Evolutionary conservation across 768 basidiomycete genomes (phyloP), one percentile per base, ranked within the genome.

Genomic region (Kwoniella sp.): DNA sequence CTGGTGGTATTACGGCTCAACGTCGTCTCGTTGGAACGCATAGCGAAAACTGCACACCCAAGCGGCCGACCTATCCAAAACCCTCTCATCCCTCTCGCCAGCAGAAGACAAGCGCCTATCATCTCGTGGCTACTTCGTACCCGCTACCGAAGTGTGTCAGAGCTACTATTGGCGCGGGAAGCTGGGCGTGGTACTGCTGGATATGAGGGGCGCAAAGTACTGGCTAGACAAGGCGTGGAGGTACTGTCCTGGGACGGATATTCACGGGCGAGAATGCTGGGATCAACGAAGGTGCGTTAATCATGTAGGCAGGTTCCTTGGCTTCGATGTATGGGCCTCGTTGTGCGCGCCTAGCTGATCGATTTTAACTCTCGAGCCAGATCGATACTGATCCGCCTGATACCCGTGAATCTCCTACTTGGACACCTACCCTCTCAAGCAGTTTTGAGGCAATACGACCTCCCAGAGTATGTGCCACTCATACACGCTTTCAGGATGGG

Each of bases 121-220:
- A 5, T 51, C 72, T 1, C 45, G 75, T 55, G 68, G 64, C 1
- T 28, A 60, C 3, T 13, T 57, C 29, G 38, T 73, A 20, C 61
- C 55, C 11, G 61, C 61, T 8, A 68, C 75, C 4, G 72, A 73
- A 20, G 54, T 77, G 2, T 74, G 73, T 45, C 68, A 77, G 61
- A 72, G 66, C 52, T 74, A 74, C 48, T 77, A 77, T 53, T 77
- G 75, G 75, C 55, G 75, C 20, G 75, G 75, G 23, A 62, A 65
- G 52, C 52, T 74, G 8, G 59, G 63, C 2, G 66, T 77, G 30
- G 63, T 73, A 11, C 48, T 77, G 20, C 61, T 77, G 8, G 72
- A 74, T 56, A 68, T 73, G 58, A 47, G 75, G 22, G 48, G 58
- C 2, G 71, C 73, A 26, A 71, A 71, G 37, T 62, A 62, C 41